Conservation (phyloP, 768 basidiomycete genomes). For the Trametes cingulata region DNA sequence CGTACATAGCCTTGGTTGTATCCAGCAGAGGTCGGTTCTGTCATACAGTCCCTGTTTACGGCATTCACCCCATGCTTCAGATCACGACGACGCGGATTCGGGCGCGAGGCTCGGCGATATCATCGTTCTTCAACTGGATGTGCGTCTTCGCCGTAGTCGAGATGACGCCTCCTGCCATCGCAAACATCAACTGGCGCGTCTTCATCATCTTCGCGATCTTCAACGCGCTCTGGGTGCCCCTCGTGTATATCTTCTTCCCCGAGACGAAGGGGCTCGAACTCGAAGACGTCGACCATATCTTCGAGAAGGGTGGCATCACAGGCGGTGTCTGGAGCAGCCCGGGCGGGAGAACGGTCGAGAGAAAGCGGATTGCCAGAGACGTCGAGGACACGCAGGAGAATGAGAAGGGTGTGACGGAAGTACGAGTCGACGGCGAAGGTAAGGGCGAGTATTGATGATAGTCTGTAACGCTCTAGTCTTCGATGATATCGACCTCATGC, state of each 20-base stretch:
- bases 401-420: background rate
- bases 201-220: conserved; percentile 49
- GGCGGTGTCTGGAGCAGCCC: conserved; percentile 42
- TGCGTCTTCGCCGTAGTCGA: conserved; percentile 42
- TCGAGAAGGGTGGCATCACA: conserved; percentile 44
- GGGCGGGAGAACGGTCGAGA: conserved; percentile 35
- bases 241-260: conserved; percentile 39
- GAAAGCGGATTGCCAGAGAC: conserved; percentile 20
- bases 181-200: conserved; percentile 44
- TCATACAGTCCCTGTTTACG: background rate
- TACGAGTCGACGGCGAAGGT: background rate
- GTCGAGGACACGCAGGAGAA: conserved; percentile 17
- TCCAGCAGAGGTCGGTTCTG: conserved; percentile 29
- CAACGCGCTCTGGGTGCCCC: conserved; percentile 45
- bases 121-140: conserved; percentile 30
- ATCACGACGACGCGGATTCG: conserved; percentile 43
- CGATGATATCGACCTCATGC: too few relatives aligned
- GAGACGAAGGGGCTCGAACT: conserved; percentile 41
- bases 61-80: conserved; percentile 12
- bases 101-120: conserved; percentile 37
- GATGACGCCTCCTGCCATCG: conserved; percentile 45
- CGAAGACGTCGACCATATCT: conserved; percentile 42
- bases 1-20: conserved; percentile 36
- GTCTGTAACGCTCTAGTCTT: background rate
- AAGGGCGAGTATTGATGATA: background rate